These are phyloP conservation scores for Scutellaria baicalensis DNA, from an alignment of 257 asterid species.

Conservation along the genomic window DNA sequence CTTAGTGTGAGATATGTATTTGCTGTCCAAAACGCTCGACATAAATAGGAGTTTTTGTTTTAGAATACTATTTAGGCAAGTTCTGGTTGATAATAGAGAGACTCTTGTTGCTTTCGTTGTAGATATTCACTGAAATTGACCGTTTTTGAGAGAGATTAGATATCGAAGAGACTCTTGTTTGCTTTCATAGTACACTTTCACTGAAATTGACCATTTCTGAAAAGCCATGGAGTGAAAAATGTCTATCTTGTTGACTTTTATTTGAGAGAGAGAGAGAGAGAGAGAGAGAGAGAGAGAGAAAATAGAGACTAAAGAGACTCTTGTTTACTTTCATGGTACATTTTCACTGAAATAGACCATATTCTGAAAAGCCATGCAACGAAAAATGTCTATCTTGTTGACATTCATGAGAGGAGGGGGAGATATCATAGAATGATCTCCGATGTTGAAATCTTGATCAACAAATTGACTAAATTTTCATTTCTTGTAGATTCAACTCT, in stretches of 20 bases:
- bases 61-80: background rate
- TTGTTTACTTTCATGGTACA: background rate
- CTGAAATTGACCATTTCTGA: background rate
- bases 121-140: background rate
- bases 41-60: background rate
- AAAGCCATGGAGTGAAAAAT: background rate
- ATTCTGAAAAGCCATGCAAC: no score
- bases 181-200: no score
- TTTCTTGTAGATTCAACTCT: background rate
- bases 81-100: background rate
- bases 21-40: background rate
- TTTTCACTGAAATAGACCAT: background rate
- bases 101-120: background rate
- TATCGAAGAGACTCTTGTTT: no score
- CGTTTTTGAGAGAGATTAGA: background rate
- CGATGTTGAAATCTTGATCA: background rate
- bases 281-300: no score
- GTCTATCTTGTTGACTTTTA: background rate
- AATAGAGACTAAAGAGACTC: background rate
- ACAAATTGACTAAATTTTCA: background rate
- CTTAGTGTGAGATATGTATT: background rate
- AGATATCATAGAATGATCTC: background rate
- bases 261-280: no score
- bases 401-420: background rate
- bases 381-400: background rate